Evolutionary conservation across 305 asterid species (phyloP).

Genomic region (Coffea humblotiana): DNA sequence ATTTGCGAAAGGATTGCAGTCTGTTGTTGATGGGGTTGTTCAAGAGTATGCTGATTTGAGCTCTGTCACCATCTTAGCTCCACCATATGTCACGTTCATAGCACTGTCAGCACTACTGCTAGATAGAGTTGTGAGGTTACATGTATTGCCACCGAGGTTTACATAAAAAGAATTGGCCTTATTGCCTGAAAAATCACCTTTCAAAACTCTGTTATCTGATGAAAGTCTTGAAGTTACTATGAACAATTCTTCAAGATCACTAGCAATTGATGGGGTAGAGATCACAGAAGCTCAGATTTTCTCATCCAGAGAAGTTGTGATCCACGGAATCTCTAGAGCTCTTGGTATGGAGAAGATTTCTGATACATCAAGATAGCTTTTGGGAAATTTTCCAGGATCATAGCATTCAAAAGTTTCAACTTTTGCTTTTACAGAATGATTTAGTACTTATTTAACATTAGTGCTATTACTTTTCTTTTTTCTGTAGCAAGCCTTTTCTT

Average conservation of each 20-base stretch:
- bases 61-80: constrained; percentile 60
- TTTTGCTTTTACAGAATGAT: not conserved
- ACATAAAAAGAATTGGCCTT: constrained; percentile 36
- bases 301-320: constrained; percentile 27
- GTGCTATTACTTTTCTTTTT: not conserved
- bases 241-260: constrained; percentile 13
- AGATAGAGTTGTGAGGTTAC: constrained; percentile 54
- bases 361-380: constrained; percentile 19
- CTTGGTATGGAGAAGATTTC: constrained; percentile 37
- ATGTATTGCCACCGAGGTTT: constrained; percentile 48
- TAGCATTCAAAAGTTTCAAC: not conserved
- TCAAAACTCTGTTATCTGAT: constrained; percentile 41
- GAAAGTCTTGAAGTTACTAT: constrained; percentile 30
- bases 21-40: constrained; percentile 52
- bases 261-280: constrained; percentile 48
- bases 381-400: not conserved
- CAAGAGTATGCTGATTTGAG: constrained; percentile 39
- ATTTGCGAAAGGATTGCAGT: constrained; percentile 61
- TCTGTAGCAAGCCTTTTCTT: not conserved
- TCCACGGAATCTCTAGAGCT: constrained; percentile 61
- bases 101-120: constrained; percentile 52
- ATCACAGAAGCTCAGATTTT: constrained; percentile 45
- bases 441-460: too few relatives aligned
- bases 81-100: constrained; percentile 49
- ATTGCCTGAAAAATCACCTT: constrained; percentile 28